Percentiles rank a stretch among this genome's conserved stretches.
phyloP scores from a whole-genome alignment of 768 basidiomycete species.

The Auriscalpium orientale region DNA sequence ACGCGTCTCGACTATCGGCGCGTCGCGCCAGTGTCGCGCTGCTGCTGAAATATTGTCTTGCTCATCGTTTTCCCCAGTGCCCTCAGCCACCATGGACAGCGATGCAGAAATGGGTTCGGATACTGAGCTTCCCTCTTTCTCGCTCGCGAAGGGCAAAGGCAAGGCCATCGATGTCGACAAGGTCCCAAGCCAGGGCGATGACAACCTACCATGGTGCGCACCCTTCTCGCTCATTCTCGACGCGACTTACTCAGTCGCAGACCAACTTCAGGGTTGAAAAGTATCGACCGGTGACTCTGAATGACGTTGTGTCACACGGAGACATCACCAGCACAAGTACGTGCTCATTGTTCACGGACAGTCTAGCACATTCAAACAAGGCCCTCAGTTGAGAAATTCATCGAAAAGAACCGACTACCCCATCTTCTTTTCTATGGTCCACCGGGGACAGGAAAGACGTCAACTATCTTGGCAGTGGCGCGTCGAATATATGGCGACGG shows the following conservation, averaged over 20 bases:
- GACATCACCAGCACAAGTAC: constrained; percentile 92
- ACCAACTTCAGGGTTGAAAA: constrained; percentile 74
- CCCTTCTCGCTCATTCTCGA: neutral
- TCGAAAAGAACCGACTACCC: constrained; percentile 88
- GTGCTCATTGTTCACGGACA: constrained; percentile 20
- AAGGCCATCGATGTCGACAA: constrained; percentile 44
- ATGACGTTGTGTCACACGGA: constrained; percentile 94
- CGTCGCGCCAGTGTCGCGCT: neutral
- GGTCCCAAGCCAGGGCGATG: constrained; percentile 33
- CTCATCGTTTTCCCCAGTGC: neutral
- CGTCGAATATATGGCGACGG: constrained; percentile 85
- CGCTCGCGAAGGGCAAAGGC: constrained; percentile 60
- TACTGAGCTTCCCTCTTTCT: constrained; percentile 25
- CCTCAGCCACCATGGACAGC: constrained; percentile 37
- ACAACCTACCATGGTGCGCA: constrained; percentile 79
- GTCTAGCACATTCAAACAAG: neutral
- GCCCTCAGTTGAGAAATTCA: constrained; percentile 84
- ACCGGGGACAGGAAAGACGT: constrained; percentile 97
- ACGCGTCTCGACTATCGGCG: constrained; percentile 4
- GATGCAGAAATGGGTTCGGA: constrained; percentile 53
- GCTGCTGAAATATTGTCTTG: constrained; percentile 1
- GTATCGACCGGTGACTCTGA: constrained; percentile 84
- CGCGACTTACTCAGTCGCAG: constrained; percentile 3
- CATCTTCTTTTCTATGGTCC: constrained; percentile 97
- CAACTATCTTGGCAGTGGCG: constrained; percentile 93